A percentile compares a stretch with the other conserved stretches of the same genome.
Conservation (phyloP, 495 filamentous ascomycete species). For the Trichoderma erinaceum region DNA sequence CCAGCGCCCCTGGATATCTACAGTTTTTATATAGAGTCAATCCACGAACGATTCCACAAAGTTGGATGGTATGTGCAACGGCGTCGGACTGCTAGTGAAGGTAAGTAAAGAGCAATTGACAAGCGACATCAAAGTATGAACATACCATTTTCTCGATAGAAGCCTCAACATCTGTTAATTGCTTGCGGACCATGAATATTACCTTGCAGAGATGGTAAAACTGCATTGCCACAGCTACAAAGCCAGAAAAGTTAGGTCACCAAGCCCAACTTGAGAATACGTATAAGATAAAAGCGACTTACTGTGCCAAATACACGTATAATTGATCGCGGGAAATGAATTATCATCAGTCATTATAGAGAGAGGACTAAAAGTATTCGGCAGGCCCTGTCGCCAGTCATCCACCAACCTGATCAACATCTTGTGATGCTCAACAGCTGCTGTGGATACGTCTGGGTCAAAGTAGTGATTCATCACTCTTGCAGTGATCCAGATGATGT, state of each 20-base stretch:
- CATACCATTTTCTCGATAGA: background rate
- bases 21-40: background rate
- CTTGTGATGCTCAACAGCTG: background rate
- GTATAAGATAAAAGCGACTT: background rate
- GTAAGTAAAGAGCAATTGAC: background rate
- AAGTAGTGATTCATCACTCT: slow-evolving; percentile 18
- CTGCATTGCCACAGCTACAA: slow-evolving; percentile 16
- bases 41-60: slow-evolving; percentile 16
- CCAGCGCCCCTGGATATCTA: slow-evolving; percentile 15
- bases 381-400: slow-evolving; percentile 15
- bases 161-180: background rate
- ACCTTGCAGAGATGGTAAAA: slow-evolving; percentile 16
- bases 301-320: slow-evolving; percentile 18
- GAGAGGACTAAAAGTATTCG: slow-evolving; percentile 14
- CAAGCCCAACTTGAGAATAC: background rate
- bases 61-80: background rate
- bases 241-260: background rate
- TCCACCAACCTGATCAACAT: slow-evolving; percentile 5
- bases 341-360: slow-evolving; percentile 8
- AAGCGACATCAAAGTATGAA: background rate
- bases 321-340: slow-evolving; percentile 11
- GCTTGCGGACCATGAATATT: slow-evolving; percentile 3
- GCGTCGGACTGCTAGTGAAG: background rate
- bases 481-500: slow-evolving; percentile 17
- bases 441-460: background rate